Conservation (phyloP, 2,329 filamentous ascomycete genomes). For the Aspergillus brunneoviolaceus region DNA sequence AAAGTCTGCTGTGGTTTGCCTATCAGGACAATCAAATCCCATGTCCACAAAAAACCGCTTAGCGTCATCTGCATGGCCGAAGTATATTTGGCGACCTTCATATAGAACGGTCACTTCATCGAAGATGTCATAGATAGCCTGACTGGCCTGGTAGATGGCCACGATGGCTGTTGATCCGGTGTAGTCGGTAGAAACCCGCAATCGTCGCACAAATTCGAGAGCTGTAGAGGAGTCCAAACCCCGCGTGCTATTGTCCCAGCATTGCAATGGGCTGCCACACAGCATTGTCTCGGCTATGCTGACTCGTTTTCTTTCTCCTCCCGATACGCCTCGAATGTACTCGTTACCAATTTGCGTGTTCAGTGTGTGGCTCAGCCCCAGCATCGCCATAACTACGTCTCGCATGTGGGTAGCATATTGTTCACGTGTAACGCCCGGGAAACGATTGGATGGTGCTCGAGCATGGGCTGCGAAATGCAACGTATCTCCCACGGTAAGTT, state of each 20-base stretch:
- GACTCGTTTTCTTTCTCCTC: constrained; percentile 60
- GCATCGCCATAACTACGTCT: constrained; percentile 54
- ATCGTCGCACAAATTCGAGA: constrained; percentile 53
- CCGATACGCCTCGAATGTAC: constrained; percentile 60
- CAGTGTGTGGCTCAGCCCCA: constrained; percentile 56
- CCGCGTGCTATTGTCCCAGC: constrained; percentile 49
- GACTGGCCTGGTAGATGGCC: constrained; percentile 53
- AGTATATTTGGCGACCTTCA: constrained; percentile 74
- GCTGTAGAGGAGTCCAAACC: constrained; percentile 56
- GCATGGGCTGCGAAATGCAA: constrained; percentile 72
- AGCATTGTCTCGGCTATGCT: constrained; percentile 56
- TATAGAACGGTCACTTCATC: constrained; percentile 71
- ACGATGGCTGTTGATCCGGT: constrained; percentile 50
- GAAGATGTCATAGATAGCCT: constrained; percentile 57
- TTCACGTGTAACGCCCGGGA: constrained; percentile 42
- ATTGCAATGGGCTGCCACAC: constrained; percentile 46
- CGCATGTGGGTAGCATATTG: constrained; percentile 49
- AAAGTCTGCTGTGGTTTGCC: constrained; percentile 69
- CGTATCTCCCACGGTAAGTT: constrained; percentile 73
- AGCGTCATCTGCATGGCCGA: constrained; percentile 61
- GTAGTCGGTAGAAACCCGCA: constrained; percentile 50
- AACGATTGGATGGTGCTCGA: constrained; percentile 44
- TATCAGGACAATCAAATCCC: constrained; percentile 66
- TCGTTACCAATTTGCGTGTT: constrained; percentile 51
- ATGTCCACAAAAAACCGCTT: constrained; percentile 65